Evolutionary conservation across 2,329 filamentous ascomycete genomes (phyloP).

Genomic region (Cytospora schulzeri): DNA sequence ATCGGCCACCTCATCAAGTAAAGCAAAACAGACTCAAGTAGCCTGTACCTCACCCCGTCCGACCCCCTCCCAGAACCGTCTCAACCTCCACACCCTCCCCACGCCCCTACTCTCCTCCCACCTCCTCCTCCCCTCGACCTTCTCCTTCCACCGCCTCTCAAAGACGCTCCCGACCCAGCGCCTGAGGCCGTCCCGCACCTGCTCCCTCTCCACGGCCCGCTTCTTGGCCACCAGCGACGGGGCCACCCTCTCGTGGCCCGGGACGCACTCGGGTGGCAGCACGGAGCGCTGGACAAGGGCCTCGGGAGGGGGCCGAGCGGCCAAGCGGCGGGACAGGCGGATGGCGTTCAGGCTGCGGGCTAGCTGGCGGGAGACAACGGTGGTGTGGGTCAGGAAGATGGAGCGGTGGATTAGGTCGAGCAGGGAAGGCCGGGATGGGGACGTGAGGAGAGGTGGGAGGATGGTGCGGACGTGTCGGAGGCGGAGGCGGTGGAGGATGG

Average conservation of each 20-base stretch:
- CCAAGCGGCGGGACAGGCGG: conserved; percentile 63
- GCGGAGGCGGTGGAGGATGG: conserved; percentile 65
- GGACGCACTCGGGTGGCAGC: conserved; percentile 65
- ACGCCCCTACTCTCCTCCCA: conserved; percentile 55
- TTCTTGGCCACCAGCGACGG: conserved; percentile 65
- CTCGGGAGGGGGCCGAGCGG: conserved; percentile 60
- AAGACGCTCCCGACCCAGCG: conserved; percentile 65
- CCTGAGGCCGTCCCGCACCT: conserved; percentile 66
- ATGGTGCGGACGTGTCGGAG: conserved; percentile 57
- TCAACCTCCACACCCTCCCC: conserved; percentile 62
- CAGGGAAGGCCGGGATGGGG: conserved; percentile 60
- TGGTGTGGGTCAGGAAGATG: conserved; percentile 69
- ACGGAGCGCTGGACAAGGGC: conserved; percentile 65
- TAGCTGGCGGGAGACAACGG: conserved; percentile 64
- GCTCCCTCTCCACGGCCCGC: conserved; percentile 65
- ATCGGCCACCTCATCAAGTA: neutral
- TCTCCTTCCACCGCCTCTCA: conserved; percentile 53
- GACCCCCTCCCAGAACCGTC: conserved; percentile 67
- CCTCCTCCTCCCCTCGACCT: conserved; percentile 48
- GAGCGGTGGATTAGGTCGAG: conserved; percentile 63
- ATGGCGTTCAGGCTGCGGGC: conserved; percentile 67
- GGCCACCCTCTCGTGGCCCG: conserved; percentile 50
- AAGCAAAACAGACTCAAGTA: neutral
- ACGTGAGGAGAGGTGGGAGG: conserved; percentile 58
- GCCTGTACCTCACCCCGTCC: conserved; percentile 43